Conservation (phyloP, 1,284 basidiomycete genomes). For the Rhodotorula glutinis region DNA sequence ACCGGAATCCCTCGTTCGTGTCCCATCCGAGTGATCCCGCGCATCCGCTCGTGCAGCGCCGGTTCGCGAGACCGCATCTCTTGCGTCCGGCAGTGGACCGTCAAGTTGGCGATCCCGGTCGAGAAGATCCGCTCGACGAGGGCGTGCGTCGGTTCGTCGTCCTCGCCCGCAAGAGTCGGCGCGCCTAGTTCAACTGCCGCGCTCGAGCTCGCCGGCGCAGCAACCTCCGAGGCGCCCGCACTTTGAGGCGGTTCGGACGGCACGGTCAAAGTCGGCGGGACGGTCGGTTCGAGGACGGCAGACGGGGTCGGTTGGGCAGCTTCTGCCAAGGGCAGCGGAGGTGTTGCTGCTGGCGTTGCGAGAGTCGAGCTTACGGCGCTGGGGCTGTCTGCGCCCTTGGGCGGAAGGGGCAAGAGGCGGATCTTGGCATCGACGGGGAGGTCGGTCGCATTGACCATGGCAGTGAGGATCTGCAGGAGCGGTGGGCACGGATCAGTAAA, state of each 20-base stretch:
- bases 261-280: not conserved
- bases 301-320: not conserved
- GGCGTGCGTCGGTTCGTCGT: conserved; percentile 60
- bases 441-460: conserved; percentile 69
- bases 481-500: too few relatives aligned
- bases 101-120: conserved; percentile 84
- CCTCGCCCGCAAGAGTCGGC: too few relatives aligned
- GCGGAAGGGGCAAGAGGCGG: conserved; percentile 68
- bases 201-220: too few relatives aligned
- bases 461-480: conserved; percentile 67
- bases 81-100: conserved; percentile 91
- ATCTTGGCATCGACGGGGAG: conserved; percentile 90
- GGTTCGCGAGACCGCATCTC: conserved; percentile 82
- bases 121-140: conserved; percentile 81
- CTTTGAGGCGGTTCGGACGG: not conserved
- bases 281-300: not conserved
- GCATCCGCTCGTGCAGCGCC: conserved; percentile 73
- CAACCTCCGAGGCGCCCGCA: too few relatives aligned
- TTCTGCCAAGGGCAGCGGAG: not conserved
- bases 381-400: not conserved
- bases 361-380: not conserved
- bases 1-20: conserved; percentile 67
- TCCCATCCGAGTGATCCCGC: conserved; percentile 79
- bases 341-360: not conserved
- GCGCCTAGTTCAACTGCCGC: too few relatives aligned